Percentiles rank a stretch among this genome's conserved stretches.
These are phyloP conservation scores for Aphanomyces invadans DNA, from an alignment of 352 stramenopile genomes.

Conservation along the genomic window DNA sequence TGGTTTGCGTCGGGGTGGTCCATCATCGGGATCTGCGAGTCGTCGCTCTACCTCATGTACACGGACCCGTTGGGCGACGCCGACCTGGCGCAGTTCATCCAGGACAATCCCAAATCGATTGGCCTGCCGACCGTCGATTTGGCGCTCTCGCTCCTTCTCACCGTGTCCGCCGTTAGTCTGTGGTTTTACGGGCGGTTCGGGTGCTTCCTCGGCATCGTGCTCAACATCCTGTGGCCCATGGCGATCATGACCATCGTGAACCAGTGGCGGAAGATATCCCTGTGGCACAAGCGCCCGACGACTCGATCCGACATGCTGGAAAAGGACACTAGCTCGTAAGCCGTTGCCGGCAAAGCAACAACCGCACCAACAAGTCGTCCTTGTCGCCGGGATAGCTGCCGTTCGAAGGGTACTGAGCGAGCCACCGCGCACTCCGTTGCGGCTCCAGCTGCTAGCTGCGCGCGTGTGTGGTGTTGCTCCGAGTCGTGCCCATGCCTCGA, in stretches of 20 bases:
- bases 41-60: not conserved
- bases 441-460: too few species aligned
- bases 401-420: too few species aligned
- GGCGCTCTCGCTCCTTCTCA: not conserved
- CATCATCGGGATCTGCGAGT: not conserved
- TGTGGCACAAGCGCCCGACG: not conserved
- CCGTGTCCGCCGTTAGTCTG: not conserved
- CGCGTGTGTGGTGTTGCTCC: too few species aligned
- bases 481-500: slow-evolving; percentile 1
- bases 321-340: too few species aligned
- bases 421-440: too few species aligned
- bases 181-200: not conserved
- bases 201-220: not conserved
- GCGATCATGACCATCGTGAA: not conserved
- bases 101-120: not conserved
- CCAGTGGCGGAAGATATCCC: not conserved
- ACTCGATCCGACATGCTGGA: too few species aligned
- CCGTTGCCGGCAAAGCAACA: too few species aligned
- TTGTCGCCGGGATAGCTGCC: too few species aligned
- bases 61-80: not conserved
- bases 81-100: not conserved
- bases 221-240: not conserved
- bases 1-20: not conserved
- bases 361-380: too few species aligned
- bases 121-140: not conserved